phyloP scores from a whole-genome alignment of 139 green algal species.

The Desmodesmus armatus region DNA sequence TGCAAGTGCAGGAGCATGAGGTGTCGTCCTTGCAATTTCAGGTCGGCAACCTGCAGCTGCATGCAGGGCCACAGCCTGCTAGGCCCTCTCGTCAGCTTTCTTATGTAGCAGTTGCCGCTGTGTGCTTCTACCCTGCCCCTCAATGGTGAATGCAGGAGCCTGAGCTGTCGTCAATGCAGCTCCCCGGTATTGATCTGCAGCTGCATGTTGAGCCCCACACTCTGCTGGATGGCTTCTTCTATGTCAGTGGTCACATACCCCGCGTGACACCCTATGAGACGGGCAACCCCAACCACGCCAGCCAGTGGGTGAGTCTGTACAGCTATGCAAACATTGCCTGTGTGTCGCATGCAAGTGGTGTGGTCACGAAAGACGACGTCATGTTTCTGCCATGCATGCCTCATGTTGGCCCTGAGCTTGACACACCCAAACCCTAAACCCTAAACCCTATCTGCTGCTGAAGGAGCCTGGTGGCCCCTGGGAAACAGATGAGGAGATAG shows the following conservation, averaged over 20 bases:
- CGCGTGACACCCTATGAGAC: slow-evolving; percentile 45
- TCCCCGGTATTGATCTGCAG: slow-evolving; percentile 37
- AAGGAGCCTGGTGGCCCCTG: slow-evolving; percentile 49
- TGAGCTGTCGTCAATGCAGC: slow-evolving; percentile 6
- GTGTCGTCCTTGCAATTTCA: too few species aligned
- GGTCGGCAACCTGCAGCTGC: too few species aligned
- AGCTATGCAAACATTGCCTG: too few species aligned
- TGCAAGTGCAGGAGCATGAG: too few species aligned
- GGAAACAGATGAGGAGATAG: slow-evolving; percentile 48
- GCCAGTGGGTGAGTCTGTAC: slow-evolving; percentile 31
- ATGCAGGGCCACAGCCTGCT: too few species aligned
- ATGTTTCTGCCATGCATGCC: background rate
- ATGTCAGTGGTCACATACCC: slow-evolving; percentile 51
- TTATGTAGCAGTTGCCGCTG: background rate
- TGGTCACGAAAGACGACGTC: background rate
- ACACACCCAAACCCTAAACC: too few species aligned
- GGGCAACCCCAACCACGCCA: slow-evolving; percentile 34
- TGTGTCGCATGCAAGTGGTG: background rate
- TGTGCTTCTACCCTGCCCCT: background rate
- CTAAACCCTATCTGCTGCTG: too few species aligned
- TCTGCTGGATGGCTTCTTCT: slow-evolving; percentile 47
- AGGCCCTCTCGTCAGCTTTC: too few species aligned
- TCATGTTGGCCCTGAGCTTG: background rate
- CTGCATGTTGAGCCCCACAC: slow-evolving; percentile 41
- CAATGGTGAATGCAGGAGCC: background rate